These are phyloP conservation scores for Tricholoma sp. DNA, from an alignment of 768 basidiomycete species.

Conservation along the genomic window DNA sequence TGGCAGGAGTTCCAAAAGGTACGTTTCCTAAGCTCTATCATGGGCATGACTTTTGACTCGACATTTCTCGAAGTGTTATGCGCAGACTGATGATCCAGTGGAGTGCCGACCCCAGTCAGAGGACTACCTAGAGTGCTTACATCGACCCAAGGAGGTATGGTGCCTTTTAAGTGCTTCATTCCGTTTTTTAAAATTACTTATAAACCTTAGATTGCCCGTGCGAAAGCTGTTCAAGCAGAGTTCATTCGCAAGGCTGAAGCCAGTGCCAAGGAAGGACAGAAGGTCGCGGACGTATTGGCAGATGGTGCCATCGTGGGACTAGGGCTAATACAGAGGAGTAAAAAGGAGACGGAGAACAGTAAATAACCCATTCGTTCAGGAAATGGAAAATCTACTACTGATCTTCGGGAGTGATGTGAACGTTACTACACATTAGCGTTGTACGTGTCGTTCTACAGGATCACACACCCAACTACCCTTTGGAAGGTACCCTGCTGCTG, in stretches of 20 bases:
- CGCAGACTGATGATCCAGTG: constrained; percentile 66
- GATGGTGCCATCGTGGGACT: constrained; percentile 74
- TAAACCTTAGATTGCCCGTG: constrained; percentile 41
- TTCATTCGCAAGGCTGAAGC: constrained; percentile 63
- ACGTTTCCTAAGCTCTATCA: constrained; percentile 4
- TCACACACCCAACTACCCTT: neutral
- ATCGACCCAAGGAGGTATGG: constrained; percentile 82
- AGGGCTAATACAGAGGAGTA: constrained; percentile 63
- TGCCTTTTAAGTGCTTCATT: neutral
- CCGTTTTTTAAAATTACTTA: neutral
- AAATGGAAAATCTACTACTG: neutral
- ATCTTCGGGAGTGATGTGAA: neutral
- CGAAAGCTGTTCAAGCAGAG: constrained; percentile 66
- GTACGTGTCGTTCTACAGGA: neutral
- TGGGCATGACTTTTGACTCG: neutral
- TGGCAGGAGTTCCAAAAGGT: constrained; percentile 91
- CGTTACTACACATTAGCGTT: neutral
- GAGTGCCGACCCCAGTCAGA: constrained; percentile 69
- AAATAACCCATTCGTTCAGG: constrained; percentile 3
- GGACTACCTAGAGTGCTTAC: constrained; percentile 91
- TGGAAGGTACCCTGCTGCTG: neutral
- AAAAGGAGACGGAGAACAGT: constrained; percentile 13
- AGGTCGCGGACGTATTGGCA: constrained; percentile 64
- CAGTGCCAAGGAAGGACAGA: constrained; percentile 63
- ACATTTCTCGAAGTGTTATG: constrained; percentile 65